These are phyloP conservation scores for Sonneratia caseolaris DNA, from an alignment of 345 rosid genomes.

Conservation along the genomic window DNA sequence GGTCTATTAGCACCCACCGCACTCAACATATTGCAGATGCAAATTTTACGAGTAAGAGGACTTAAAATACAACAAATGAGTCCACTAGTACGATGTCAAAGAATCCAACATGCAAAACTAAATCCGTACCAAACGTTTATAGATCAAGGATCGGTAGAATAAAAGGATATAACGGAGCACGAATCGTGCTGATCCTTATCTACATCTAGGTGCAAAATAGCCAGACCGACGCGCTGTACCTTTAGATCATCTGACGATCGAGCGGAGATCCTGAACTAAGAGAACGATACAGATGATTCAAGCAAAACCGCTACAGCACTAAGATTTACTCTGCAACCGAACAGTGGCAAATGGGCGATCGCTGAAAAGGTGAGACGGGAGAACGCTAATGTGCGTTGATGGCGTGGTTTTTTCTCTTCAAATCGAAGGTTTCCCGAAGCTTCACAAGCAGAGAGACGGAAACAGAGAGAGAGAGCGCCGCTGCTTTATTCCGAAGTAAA, in stretches of 20 bases:
- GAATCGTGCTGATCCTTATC: neutral
- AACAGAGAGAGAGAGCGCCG: neutral
- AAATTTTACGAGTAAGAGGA: too few relatives aligned
- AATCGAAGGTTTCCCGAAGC: neutral
- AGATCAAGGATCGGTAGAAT: neutral
- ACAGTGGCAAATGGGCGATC: neutral
- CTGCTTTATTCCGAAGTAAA: neutral
- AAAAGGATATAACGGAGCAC: neutral
- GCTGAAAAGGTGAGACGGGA: neutral
- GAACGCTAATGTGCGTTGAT: neutral
- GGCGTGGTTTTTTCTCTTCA: neutral
- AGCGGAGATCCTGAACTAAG: neutral
- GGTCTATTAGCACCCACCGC: neutral
- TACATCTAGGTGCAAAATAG: neutral
- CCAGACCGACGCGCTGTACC: neutral
- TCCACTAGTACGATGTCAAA: too few relatives aligned
- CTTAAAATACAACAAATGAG: too few relatives aligned
- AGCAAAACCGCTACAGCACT: neutral
- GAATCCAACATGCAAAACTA: neutral
- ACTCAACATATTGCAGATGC: neutral
- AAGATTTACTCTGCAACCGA: neutral
- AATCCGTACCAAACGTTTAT: neutral
- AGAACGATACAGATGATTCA: neutral
- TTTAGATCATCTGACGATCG: neutral
- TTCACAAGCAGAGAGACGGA: neutral